Base-by-base conservation (phyloP, 2,329 filamentous ascomycete species). In the Penicillium sp. region DNA sequence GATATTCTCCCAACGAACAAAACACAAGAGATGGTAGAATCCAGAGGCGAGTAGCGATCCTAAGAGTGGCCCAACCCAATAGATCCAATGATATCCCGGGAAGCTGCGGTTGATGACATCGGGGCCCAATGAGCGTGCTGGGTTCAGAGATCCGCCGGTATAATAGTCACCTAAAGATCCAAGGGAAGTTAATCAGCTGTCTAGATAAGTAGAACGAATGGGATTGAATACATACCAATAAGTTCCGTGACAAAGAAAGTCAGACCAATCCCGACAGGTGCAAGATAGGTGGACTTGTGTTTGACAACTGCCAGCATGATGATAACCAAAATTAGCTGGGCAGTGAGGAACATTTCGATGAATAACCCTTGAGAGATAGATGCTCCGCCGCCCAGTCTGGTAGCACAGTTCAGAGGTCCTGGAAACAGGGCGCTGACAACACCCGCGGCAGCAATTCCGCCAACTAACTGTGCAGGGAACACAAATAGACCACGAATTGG, bases 251-350 rank as follows among this genome's bases (percentile, higher is more conserved):
- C 81, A 69, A 91, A 91, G 49, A 91, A 79, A 0, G 87, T 79
- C 2, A 90, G 72, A 1, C 89, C 89, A 61, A 92, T 90, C 11
- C 86, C 87, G 3, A 91, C 75, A 0, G 89, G 88, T 0, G 88
- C 88, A 1, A 91, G 74, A 66, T 81, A 90, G 0, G 88, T 91
- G 2, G 84, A 84, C 40, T 86, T 85, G 70, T 91, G 87, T 74
- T 91, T 91, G 68, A 90, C 87, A 3, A 85, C 83, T 0, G 87
- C 87, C 40, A 90, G 78, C 82, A 90, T 87, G 69, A 86, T 83
- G 26, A 89, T 83, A 2, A 85, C 82, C 49, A 89, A 77, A 7
- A 88, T 81, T 9, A 89, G 76, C 66, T 87, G 79, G 0, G 83
- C 76, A 0, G 86, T 89, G 33, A 88, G 76, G 63, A 88, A 86